Conservation (phyloP, 768 basidiomycete species). For the Pleurotus cornucopiae region DNA sequence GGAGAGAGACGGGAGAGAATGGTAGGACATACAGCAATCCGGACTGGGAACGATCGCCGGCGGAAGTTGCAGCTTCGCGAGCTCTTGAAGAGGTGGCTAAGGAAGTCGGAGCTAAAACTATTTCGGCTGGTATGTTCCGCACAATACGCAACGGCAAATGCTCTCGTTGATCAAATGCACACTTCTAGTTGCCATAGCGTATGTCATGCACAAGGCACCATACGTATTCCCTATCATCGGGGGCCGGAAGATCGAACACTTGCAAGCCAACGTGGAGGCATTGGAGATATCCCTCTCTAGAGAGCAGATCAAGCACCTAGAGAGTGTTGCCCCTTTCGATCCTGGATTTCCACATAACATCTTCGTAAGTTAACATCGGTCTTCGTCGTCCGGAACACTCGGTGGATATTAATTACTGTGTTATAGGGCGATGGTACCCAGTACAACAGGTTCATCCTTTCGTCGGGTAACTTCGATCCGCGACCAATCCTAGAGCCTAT, state of each 20-base stretch:
- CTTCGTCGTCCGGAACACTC: background rate
- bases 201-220: constrained; percentile 49
- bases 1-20: constrained; percentile 24
- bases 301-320: constrained; percentile 42
- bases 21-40: constrained; percentile 27
- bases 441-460: constrained; percentile 9
- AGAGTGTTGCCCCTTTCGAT: constrained; percentile 38
- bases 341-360: constrained; percentile 37
- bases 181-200: constrained; percentile 44
- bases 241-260: constrained; percentile 48
- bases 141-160: too few species aligned
- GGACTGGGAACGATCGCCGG: constrained; percentile 42
- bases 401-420: background rate
- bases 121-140: constrained; percentile 37
- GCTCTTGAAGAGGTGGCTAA: constrained; percentile 46
- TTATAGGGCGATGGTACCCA: constrained; percentile 15
- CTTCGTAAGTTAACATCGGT: constrained; percentile 23
- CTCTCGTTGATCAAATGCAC: too few species aligned
- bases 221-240: constrained; percentile 52
- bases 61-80: constrained; percentile 33
- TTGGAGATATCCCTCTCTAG: constrained; percentile 39
- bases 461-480: constrained; percentile 13
- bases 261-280: constrained; percentile 46
- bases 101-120: constrained; percentile 41
- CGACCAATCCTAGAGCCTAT: constrained; percentile 11